These are phyloP conservation scores for Paecilomyces dactylethromorphus DNA, from an alignment of 2,329 filamentous ascomycete genomes.

Conservation along the genomic window DNA sequence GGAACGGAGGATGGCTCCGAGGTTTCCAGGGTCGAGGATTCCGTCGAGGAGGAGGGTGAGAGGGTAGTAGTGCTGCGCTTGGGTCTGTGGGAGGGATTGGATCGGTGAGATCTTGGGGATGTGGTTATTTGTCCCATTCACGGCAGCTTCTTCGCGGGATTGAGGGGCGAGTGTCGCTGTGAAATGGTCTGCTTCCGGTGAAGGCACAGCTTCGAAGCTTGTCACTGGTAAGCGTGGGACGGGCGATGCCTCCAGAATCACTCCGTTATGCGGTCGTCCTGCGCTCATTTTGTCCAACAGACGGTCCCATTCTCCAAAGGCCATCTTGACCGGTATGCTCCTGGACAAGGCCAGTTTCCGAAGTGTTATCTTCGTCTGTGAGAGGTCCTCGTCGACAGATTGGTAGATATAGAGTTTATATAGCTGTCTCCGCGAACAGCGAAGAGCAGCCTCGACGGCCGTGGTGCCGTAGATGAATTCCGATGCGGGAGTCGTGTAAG, in stretches of 20 bases:
- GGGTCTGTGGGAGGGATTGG: slow-evolving; percentile 5
- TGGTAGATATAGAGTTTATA: slow-evolving; percentile 78
- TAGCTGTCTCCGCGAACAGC: slow-evolving; percentile 60
- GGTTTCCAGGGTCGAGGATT: slow-evolving; percentile 76
- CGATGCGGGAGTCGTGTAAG: slow-evolving; percentile 77
- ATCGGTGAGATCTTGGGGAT: slow-evolving; percentile 34
- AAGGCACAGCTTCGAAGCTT: slow-evolving; percentile 47
- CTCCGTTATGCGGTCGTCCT: slow-evolving; percentile 82
- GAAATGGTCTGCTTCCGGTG: slow-evolving; percentile 47
- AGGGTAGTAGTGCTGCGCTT: slow-evolving; percentile 24
- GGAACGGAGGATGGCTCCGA: slow-evolving; percentile 82
- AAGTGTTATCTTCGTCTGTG: slow-evolving; percentile 32
- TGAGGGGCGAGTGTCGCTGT: slow-evolving; percentile 58
- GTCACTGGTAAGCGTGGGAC: slow-evolving; percentile 65
- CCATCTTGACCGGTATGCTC: slow-evolving; percentile 51
- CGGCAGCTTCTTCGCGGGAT: slow-evolving; percentile 61
- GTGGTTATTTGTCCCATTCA: slow-evolving; percentile 61
- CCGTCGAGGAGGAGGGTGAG: slow-evolving; percentile 39
- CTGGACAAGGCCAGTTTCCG: slow-evolving; percentile 33
- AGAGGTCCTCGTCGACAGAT: slow-evolving; percentile 47
- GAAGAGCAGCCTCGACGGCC: slow-evolving; percentile 72
- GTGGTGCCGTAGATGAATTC: slow-evolving; percentile 86
- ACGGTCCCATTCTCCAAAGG: slow-evolving; percentile 57
- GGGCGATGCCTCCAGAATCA: slow-evolving; percentile 78
- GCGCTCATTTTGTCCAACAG: slow-evolving; percentile 78